These are phyloP conservation scores for Hapsidospora chrysogenum DNA, from an alignment of 495 filamentous ascomycete species.

Conservation along the genomic window DNA sequence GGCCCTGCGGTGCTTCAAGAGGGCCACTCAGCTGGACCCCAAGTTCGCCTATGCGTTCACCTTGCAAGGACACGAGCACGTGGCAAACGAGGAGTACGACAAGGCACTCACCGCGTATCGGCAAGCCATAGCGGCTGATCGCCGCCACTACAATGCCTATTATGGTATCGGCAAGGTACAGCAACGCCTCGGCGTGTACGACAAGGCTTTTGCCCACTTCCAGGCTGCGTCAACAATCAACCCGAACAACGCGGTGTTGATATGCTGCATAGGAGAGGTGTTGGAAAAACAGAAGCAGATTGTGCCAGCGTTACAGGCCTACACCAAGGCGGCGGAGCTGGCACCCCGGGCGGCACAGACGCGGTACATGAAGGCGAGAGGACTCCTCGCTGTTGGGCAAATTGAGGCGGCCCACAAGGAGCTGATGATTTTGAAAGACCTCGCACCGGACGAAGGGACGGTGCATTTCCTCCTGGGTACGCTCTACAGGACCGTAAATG, in stretches of 20 bases:
- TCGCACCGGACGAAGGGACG: slow-evolving; percentile 87
- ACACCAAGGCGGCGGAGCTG: slow-evolving; percentile 60
- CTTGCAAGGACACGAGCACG: slow-evolving; percentile 87
- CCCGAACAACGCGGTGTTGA: slow-evolving; percentile 74
- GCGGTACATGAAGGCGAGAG: slow-evolving; percentile 82
- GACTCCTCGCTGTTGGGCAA: slow-evolving; percentile 61
- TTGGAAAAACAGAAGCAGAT: slow-evolving; percentile 74
- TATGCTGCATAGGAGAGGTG: slow-evolving; percentile 80
- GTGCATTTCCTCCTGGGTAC: slow-evolving; percentile 87
- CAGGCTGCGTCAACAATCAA: slow-evolving; percentile 72
- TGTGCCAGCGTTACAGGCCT: slow-evolving; percentile 59
- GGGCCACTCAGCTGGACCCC: slow-evolving; percentile 77
- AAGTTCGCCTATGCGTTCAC: slow-evolving; percentile 92
- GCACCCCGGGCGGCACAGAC: slow-evolving; percentile 68
- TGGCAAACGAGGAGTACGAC: slow-evolving; percentile 94
- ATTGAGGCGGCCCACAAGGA: slow-evolving; percentile 56
- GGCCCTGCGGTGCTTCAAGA: slow-evolving; percentile 85
- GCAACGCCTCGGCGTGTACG: slow-evolving; percentile 86
- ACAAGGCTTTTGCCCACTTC: slow-evolving; percentile 82
- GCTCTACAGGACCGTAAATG: slow-evolving; percentile 62
- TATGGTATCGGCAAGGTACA: slow-evolving; percentile 88
- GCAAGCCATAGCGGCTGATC: slow-evolving; percentile 64
- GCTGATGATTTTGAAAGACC: slow-evolving; percentile 65
- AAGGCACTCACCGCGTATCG: slow-evolving; percentile 79
- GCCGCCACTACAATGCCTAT: slow-evolving; percentile 89